Evolutionary conservation across 768 basidiomycete genomes (phyloP), one percentile per base, ranked within the genome.

Genomic region (Lactarius akahatsu): DNA sequence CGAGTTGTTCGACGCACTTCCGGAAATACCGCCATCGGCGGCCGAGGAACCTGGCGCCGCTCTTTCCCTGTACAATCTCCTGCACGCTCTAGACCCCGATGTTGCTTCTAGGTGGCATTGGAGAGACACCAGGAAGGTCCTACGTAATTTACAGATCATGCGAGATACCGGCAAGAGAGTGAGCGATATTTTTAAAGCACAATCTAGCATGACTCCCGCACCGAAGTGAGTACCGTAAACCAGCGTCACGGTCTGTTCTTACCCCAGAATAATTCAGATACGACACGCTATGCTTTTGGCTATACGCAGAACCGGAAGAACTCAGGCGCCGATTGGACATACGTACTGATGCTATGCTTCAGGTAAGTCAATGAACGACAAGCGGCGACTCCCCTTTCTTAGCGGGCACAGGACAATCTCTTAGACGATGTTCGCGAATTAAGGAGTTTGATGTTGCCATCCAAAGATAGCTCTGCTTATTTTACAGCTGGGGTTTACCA

Each of bases 31-130:
- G 0, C 85, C 88, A 3, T 82, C 81, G 5, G 89, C 90, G 1
- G 77, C 78, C 56, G 74, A 75, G 1, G 78, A 87, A 67, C 85
- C 86, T 1, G 81, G 84, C 11, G 76, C 77, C 9, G 87, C 91
- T 1, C 81, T 89, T 58, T 74, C 80, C n/a, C 77, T 97, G 20
- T 84, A 94, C 72, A 77, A 75, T 11, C 79, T 98, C 15, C 78
- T 99, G 23, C 76, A 77, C 10, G 73, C 78, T 4, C 80, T 98
- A 6, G 97, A 98, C 72, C 87, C 86, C 0, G 70, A 74, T 0
- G 85, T 94, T 55, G 92, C 91, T 0, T 81, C 81, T 36, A 80
- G 95, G 68, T 98, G 96, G 96, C 97, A 99, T 74, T 98, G 96
- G 96, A 83, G 82, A 69, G 97, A 99, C 71, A 89, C 93, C 0